Evolutionary conservation across 176 grass and related monocot genomes (phyloP), one percentile per base, ranked within the genome.

Genomic region (Tuctoria greenei): DNA sequence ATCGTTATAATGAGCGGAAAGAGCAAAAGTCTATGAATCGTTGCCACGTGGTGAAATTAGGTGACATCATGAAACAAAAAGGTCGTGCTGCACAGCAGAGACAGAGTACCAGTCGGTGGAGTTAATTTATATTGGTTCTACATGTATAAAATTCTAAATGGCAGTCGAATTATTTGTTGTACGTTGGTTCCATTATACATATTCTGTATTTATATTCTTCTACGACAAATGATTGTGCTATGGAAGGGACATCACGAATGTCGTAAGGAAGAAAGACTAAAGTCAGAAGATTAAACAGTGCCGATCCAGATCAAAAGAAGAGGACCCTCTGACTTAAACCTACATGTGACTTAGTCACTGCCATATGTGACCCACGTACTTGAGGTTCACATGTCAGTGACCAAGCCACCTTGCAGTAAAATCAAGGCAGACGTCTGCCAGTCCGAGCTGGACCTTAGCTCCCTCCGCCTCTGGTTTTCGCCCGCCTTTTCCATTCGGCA

Each of bases 401-500:
- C n/a, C n/a, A n/a, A n/a, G n/a, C n/a, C n/a, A n/a, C n/a, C n/a
- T n/a, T n/a, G n/a, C n/a, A n/a, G 49, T n/a, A 1, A 0, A 52
- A 52, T 1, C 16, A 6, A 17, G 15, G 12, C 68, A 40, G 17
- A 17, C 3, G 5, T 37, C 17, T 7, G 17, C 2, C 77, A 38
- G 37, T 45, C 80, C 71, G 40, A 67, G 71, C 81, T 69, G 54
- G 52, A 52, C n/a, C n/a, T n/a, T 34, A 34, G 81, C 35, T 77
- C 1, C 4, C 3, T 4, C 3, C 15, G 15, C 4, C 55, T 28
- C 24, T 27, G 38, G 72, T 60, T 43, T 43, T 59, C 4, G 25
- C 25, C 4, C 1, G 21, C 5, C 25, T 74, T 35, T 1, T 17
- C 31, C 31, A 10, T 17, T 6, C n/a, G 1, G 31, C 47, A 8